Evolutionary conservation across 2,329 filamentous ascomycete genomes (phyloP).

Genomic region (Talaromyces islandicus): DNA sequence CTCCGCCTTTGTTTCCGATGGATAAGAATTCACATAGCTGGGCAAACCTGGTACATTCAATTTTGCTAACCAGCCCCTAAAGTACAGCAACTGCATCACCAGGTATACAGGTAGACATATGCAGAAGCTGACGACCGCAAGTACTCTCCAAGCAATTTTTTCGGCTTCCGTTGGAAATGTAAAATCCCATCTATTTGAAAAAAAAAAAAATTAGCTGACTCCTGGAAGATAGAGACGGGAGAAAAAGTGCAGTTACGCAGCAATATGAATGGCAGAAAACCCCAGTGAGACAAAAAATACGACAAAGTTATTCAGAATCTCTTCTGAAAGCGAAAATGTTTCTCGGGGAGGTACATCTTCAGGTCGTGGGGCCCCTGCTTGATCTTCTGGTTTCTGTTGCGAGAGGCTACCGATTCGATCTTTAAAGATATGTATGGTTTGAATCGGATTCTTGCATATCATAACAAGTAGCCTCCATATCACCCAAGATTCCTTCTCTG

Average conservation of each 20-base stretch:
- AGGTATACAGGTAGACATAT: background rate
- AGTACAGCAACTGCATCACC: background rate
- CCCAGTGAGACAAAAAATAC: background rate
- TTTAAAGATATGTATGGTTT: background rate
- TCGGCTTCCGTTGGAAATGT: background rate
- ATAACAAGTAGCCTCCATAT: background rate
- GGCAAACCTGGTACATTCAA: background rate
- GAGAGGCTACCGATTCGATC: background rate
- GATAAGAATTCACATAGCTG: background rate
- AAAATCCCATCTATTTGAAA: background rate
- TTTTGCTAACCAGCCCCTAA: background rate
- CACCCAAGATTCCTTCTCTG: background rate
- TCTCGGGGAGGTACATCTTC: background rate
- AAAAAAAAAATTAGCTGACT: background rate
- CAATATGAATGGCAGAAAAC: slow-evolving; percentile 3
- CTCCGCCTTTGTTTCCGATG: background rate
- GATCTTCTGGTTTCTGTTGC: background rate
- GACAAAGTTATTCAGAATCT: background rate
- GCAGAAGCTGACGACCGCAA: background rate
- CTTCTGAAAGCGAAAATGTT: background rate
- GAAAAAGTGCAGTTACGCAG: background rate
- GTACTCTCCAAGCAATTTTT: background rate
- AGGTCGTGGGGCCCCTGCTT: background rate
- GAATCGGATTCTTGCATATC: background rate
- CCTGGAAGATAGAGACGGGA: background rate